Evolutionary conservation across 345 rosid species (phyloP).

Genomic region (Populus ilicifolia): DNA sequence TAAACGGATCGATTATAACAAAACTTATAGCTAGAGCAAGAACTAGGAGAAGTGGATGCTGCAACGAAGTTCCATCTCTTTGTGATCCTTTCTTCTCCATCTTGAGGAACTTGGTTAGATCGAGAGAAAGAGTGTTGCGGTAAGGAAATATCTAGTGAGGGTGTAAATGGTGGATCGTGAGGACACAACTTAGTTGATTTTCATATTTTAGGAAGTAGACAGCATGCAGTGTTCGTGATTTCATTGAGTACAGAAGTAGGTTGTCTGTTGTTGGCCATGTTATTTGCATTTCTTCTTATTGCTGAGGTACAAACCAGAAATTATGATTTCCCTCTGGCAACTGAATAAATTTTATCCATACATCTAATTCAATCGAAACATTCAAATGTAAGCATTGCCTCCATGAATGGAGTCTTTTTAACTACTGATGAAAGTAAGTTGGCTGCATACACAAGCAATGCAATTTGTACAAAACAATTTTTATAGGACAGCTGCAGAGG

Average conservation of each 20-base stretch:
- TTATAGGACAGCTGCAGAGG: background rate
- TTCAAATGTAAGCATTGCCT: background rate
- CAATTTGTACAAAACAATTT: background rate
- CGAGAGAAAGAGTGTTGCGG: background rate
- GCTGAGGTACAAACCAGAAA: background rate
- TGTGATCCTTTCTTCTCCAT: constrained; percentile 19
- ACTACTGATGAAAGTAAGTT: background rate
- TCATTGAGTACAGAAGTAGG: constrained; percentile 11
- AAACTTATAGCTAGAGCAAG: constrained; percentile 54
- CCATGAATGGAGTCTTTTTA: background rate
- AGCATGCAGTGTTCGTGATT: constrained; percentile 4
- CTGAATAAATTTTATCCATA: background rate
- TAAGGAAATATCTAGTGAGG: background rate
- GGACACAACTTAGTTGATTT: background rate
- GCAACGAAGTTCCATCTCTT: constrained; percentile 6
- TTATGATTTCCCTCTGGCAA: background rate
- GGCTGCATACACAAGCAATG: background rate
- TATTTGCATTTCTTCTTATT: constrained; percentile 11
- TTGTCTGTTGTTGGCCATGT: constrained; percentile 18
- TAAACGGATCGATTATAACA: constrained; percentile 59
- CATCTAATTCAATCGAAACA: background rate
- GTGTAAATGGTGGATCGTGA: background rate
- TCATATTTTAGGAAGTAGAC: background rate
- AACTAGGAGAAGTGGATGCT: constrained; percentile 37
- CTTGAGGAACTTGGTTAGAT: background rate